Conservation (phyloP, 2,329 filamentous ascomycete genomes). For the Purpureocillium lavendulum region DNA sequence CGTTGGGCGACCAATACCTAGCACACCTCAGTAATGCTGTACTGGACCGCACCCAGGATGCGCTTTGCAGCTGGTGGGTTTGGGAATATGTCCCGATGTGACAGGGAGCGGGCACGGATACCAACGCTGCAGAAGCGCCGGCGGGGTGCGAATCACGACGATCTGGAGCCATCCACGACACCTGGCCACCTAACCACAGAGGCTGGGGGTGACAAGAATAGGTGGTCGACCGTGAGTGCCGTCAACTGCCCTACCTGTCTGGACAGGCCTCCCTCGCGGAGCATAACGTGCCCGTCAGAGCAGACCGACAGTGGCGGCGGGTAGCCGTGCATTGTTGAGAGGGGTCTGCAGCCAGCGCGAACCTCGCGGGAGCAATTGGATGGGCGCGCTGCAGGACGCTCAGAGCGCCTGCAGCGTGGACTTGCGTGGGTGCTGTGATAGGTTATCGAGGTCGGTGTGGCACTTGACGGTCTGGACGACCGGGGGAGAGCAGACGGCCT, state of each 20-base stretch:
- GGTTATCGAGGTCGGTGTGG: not conserved
- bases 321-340: not conserved
- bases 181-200: too few species aligned
- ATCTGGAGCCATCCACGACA: too few species aligned
- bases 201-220: constrained; percentile 7
- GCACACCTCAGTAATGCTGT: too few species aligned
- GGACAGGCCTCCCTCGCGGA: not conserved
- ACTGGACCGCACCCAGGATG: too few species aligned
- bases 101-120: constrained; percentile 9
- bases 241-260: too few species aligned
- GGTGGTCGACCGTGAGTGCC: not conserved
- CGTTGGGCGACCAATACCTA: constrained; percentile 17
- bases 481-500: not conserved
- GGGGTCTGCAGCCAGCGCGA: constrained; percentile 6
- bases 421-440: constrained; percentile 6
- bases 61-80: too few species aligned
- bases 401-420: constrained; percentile 7
- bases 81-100: constrained; percentile 5
- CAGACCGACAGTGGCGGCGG: not conserved
- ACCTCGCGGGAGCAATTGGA: constrained; percentile 10
- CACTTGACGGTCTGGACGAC: not conserved
- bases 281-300: not conserved
- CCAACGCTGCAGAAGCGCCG: constrained; percentile 4
- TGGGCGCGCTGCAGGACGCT: constrained; percentile 9
- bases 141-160: not conserved